These are phyloP conservation scores for Gossypium thurberi DNA, from an alignment of 345 rosid genomes.

Conservation along the genomic window DNA sequence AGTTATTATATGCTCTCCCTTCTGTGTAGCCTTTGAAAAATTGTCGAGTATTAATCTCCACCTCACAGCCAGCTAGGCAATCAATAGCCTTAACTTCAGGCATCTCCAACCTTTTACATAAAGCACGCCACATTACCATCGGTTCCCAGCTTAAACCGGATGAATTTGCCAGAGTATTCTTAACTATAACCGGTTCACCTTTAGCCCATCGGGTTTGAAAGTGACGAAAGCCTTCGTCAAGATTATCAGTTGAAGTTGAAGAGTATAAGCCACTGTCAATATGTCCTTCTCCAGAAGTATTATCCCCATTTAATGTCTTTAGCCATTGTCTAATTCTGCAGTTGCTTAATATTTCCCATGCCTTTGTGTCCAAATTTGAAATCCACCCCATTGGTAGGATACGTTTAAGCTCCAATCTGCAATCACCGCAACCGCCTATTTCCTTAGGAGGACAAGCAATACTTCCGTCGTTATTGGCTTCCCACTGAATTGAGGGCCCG, in stretches of 20 bases:
- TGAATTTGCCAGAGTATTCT: conserved; percentile 42
- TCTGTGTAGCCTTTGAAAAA: conserved; percentile 75
- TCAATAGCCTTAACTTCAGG: conserved; percentile 69
- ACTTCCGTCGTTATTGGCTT: conserved; percentile 41
- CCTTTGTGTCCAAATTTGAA: conserved; percentile 37
- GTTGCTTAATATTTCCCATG: conserved; percentile 25
- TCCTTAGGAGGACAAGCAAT: conserved; percentile 58
- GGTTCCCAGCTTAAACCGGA: conserved; percentile 95
- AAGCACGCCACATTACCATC: conserved; percentile 91
- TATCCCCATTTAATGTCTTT: conserved; percentile 32
- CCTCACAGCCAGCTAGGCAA: conserved; percentile 76
- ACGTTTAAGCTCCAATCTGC: conserved; percentile 56
- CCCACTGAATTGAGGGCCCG: conserved; percentile 34
- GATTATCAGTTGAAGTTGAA: conserved; percentile 36
- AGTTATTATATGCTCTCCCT: conserved; percentile 65
- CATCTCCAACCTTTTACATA: conserved; percentile 53
- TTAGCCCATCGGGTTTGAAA: conserved; percentile 71
- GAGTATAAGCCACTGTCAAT: conserved; percentile 58
- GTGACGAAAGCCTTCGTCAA: conserved; percentile 32
- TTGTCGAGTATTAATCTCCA: conserved; percentile 50
- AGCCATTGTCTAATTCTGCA: conserved; percentile 16
- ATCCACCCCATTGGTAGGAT: conserved; percentile 50
- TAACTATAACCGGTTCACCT: conserved; percentile 80
- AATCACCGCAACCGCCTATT: conserved; percentile 72
- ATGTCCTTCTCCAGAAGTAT: conserved; percentile 53